Conservation (phyloP, 129 eudicot species). For the Pittosporum tobira region DNA sequence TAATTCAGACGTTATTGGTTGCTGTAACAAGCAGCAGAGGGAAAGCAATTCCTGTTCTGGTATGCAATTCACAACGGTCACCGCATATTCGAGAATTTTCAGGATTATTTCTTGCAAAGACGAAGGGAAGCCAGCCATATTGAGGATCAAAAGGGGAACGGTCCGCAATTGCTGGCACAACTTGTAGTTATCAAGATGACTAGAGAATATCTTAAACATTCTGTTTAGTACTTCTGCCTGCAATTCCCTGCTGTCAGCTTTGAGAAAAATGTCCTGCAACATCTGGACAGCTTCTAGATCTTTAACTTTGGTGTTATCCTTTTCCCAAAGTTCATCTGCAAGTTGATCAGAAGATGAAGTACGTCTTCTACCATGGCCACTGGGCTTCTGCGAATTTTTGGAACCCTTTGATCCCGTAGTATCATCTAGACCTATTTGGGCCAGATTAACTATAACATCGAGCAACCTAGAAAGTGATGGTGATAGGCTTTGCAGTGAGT, state of each 20-base stretch:
- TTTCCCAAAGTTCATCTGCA: conserved; percentile 64
- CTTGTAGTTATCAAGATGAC: conserved; percentile 92
- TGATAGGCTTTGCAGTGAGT: conserved; percentile 45
- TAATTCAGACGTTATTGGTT: conserved; percentile 63
- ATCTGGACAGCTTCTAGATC: conserved; percentile 94
- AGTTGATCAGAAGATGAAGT: conserved; percentile 49
- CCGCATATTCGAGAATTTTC: conserved; percentile 98
- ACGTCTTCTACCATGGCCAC: conserved; percentile 50
- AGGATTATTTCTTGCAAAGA: conserved; percentile 75
- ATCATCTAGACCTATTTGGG: conserved; percentile 65
- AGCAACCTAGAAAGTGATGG: conserved; percentile 85
- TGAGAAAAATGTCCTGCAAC: conserved; percentile 93
- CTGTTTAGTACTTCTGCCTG: conserved; percentile 88
- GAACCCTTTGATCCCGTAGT: conserved; percentile 32
- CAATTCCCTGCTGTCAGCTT: conserved; percentile 68
- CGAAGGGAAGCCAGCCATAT: conserved; percentile 84
- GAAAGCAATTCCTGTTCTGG: conserved; percentile 98
- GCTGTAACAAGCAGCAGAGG: conserved; percentile 93
- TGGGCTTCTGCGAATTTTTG: conserved; percentile 35
- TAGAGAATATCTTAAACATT: conserved; percentile 89
- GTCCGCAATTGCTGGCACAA: conserved; percentile 88
- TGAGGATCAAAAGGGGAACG: conserved; percentile 81
- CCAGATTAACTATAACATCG: conserved; percentile 73
- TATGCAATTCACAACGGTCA: conserved; percentile 84
- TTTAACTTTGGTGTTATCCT: conserved; percentile 64